Base-by-base conservation (phyloP, 805 yeast species). In the Lipomyces mesembrius region DNA sequence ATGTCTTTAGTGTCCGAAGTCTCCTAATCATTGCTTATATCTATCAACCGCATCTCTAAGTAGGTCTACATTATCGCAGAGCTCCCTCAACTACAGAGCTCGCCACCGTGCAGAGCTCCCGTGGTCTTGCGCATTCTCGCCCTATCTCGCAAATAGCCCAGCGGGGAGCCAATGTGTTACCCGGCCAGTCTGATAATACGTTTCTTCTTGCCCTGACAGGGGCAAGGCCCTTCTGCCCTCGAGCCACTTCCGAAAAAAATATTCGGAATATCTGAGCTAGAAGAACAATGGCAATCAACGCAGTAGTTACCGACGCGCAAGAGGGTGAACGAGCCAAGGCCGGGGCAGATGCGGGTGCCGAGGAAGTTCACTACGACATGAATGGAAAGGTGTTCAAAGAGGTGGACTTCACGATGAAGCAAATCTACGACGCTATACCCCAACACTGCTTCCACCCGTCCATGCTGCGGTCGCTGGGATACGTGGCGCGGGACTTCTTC, bases 361-460 rank as follows among this genome's bases (percentile, higher is more conserved):
- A 43, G 49, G 49, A 43, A n/a, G 9, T n/a, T 43, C 49, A 43
- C 49, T 43, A 43, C 49, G 49, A 43, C 49, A 2, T 43, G 49
- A 43, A 43, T 22, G 49, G 49, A 43, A 43, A 54, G 90, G 49
- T 43, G 22, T 43, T 43, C 11, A 43, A 22, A 43, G 49, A 43
- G 49, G 49, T 43, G 22, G 90, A 88, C 75, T 89, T 79, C 79
- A 79, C 91, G 70, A 89, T 90, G 77, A 89, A 89, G 83, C 91
- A 89, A 64, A 84, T 90, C 66, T 79, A 90, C 68, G 81, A 82
- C 60, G 89, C 87, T 53, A 90, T 90, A 74, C 96, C 96, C 55
- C 77, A 84, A 57, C 86, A 87, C 74, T 89, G 94, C 77, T 91
- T 88, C 79, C 85, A 89, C 75, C 83, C 95, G 75, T 79, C 86